phyloP scores from a whole-genome alignment of 164 flowering plant genomes.

The Stephania japonica region DNA sequence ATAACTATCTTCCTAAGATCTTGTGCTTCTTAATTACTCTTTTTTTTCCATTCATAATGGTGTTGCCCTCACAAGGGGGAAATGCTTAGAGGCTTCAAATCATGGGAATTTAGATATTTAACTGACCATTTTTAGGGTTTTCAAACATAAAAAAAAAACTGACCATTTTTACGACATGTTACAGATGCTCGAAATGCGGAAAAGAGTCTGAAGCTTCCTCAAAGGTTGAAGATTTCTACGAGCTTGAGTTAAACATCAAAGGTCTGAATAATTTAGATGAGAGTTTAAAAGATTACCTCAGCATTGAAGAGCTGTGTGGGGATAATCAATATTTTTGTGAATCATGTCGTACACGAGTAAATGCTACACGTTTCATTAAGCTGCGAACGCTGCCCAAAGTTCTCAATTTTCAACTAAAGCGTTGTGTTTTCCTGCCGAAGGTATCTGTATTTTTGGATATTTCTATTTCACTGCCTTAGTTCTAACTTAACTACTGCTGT shows the following conservation, averaged over 20 bases:
- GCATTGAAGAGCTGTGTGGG: slow-evolving; percentile 73
- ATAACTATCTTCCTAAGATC: too few relatives aligned
- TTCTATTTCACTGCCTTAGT: background rate
- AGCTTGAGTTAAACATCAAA: slow-evolving; percentile 80
- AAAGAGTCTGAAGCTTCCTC: slow-evolving; percentile 91
- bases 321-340: slow-evolving; percentile 94
- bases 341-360: slow-evolving; percentile 67
- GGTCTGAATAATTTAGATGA: slow-evolving; percentile 77
- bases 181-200: slow-evolving; percentile 87
- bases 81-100: too few relatives aligned
- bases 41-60: background rate
- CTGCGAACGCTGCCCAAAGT: slow-evolving; percentile 74
- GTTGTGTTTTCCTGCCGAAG: slow-evolving; percentile 90
- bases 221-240: slow-evolving; percentile 89
- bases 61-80: background rate
- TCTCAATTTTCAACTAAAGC: slow-evolving; percentile 93
- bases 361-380: slow-evolving; percentile 90
- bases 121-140: background rate
- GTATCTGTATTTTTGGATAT: slow-evolving; percentile 27
- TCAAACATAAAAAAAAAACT: background rate
- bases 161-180: background rate
- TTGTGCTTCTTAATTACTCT: background rate
- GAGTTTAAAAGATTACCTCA: slow-evolving; percentile 83
- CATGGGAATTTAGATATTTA: too few relatives aligned
- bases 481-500: background rate